Evolutionary conservation across 1,139 yeast genomes (phyloP).

Genomic region (Pichia sp.): DNA sequence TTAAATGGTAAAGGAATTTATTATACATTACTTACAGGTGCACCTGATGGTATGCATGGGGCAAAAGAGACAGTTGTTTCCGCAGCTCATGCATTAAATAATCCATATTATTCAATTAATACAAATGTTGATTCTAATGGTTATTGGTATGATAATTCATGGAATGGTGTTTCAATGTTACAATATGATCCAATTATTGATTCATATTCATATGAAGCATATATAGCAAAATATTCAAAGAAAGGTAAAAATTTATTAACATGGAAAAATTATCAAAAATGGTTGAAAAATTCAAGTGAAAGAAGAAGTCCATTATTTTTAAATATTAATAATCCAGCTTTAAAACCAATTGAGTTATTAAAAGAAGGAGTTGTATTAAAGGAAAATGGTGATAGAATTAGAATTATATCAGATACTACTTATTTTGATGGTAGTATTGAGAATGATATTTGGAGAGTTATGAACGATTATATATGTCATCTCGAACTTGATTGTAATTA

Average conservation of each 20-base stretch:
- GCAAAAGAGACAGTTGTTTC: conserved; percentile 62
- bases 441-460: conserved; percentile 24
- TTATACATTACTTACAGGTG: conserved; percentile 40
- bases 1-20: conserved; percentile 54
- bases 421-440: conserved; percentile 21
- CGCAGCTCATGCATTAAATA: conserved; percentile 47
- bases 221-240: conserved; percentile 18
- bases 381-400: conserved; percentile 28
- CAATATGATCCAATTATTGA: conserved; percentile 48
- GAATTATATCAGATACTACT: conserved; percentile 22
- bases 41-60: conserved; percentile 37
- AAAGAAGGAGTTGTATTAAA: conserved; percentile 21
- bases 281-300: conserved; percentile 21
- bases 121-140: conserved; percentile 27
- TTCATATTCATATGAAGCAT: conserved; percentile 34
- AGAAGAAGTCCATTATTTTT: conserved; percentile 25
- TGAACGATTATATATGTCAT: conserved; percentile 28
- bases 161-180: conserved; percentile 43
- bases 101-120: conserved; percentile 48
- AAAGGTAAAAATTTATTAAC: conserved; percentile 17
- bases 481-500: conserved; percentile 23
- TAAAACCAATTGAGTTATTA: conserved; percentile 26
- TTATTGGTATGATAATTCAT: conserved; percentile 28
- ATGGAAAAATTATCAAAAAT: conserved; percentile 17
- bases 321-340: conserved; percentile 24